Evolutionary conservation across 257 asterid species (phyloP), one percentile per base, ranked within the genome.

Genomic region (Ehretia macrophylla): DNA sequence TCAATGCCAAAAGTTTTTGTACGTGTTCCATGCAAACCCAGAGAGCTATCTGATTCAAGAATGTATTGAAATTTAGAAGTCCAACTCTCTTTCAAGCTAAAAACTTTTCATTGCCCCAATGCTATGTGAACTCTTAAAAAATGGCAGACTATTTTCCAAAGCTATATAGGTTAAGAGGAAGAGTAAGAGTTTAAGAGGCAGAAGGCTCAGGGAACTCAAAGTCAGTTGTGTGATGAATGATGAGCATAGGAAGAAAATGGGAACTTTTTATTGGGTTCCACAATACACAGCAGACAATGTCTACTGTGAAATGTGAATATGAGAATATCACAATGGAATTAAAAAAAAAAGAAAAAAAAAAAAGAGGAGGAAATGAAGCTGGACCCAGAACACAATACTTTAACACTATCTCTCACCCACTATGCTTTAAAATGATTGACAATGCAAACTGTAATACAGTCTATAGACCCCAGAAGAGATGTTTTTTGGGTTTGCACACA

Each of bases 201-300:
- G 35, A 27, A 27, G 35, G 35, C 35, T 27, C 35, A 27, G 4
- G 6, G 35, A 6, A 27, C 35, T 27, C 35, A 27, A 73, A 67
- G 75, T 68, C 74, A 81, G 74, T 81, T 66, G 72, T 20, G 52
- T 47, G 69, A 55, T 55, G 80, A 63, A 71, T 62, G 14, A 55
- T 44, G 52, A 40, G 54, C 59, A 67, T 64, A 60, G 67, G 72
- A 48, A 69, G 37, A 32, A 58, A 62, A 58, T 62, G 70, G 59
- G 39, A 57, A 14, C 52, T 8, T 49, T 51, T 72, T 56, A 62
- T 53, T 62, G 57, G 67, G 54, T 53, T 75, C 63, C 72, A 72
- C 63, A 67, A 56, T 20, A 50, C 32, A 39, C 42, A 73, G 73
- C 79, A 59, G 35, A 27, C 35, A 27, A 27, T 27, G 35, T 27